Evolutionary conservation across 164 flowering plant species (phyloP), one percentile per base, ranked within the genome.

Genomic region (Brasenia schreberi): DNA sequence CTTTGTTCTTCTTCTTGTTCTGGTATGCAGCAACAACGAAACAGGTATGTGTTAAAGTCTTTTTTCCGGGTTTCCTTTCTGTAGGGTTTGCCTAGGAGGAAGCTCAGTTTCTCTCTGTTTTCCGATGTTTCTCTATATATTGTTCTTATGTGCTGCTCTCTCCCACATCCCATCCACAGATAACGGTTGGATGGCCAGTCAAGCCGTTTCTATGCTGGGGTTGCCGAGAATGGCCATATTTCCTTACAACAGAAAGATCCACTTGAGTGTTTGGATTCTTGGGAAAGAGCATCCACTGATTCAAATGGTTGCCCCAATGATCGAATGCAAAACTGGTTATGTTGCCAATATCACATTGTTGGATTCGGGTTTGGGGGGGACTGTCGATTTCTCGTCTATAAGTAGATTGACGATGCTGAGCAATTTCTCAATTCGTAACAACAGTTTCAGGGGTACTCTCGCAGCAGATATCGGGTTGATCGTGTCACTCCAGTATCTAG

Each of bases 291-390:
- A 56, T 75, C 85, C 44, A 18, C 80, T 45, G 72, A 74, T 53
- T 76, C 89, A 39, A 77, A 81, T 79, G 84, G 84, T 17, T 86
- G 87, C 63, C 91, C 88, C 7, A 56, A 69, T 5, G 7, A 74
- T 88, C 2, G 62, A 52, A 59, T 86, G 91, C 61, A 67, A 4
- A 16, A 71, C 69, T 19, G 88, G 88, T 27, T 74, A 52, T 64
- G 85, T 88, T 5, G 74, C 74, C 49, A 75, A 87, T 5, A 75
- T 88, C 42, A 66, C 70, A 18, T 70, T 88, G 11, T 67, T 78
- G 63, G 77, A 73, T 70, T 45, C 76, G 60, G 85, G 88, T 64
- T 75, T 88, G 60, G 72, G 70, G 17, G 91, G 95, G 56, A 77
- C 74, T 42, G 84, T 85, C 33, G 65, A 72, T 66, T 83, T 86